These are phyloP conservation scores for Fonsecaea pugnacius DNA, from an alignment of 2,329 filamentous ascomycete species.

Conservation along the genomic window DNA sequence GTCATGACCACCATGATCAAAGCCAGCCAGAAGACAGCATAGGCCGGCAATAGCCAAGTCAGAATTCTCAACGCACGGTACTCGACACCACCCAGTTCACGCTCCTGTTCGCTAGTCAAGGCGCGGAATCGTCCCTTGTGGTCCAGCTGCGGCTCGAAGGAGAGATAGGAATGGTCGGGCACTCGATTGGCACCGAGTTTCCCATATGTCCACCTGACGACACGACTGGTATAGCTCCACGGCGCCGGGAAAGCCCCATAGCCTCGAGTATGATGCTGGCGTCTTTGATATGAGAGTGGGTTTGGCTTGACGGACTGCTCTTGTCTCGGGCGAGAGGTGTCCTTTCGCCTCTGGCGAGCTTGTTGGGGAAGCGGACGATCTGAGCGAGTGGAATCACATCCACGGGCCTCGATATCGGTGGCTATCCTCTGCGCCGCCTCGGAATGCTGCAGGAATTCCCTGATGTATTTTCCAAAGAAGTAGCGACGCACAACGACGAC, in stretches of 20 bases:
- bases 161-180: neutral
- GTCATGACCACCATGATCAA: neutral
- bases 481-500: neutral
- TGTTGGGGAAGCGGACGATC: neutral
- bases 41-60: neutral
- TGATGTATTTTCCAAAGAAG: neutral
- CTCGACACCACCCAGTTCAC: neutral
- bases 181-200: neutral
- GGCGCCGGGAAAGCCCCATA: neutral
- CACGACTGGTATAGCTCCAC: neutral
- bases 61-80: neutral
- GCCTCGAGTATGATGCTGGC: neutral
- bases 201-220: neutral
- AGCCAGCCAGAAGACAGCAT: neutral
- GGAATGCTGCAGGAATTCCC: neutral
- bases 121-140: neutral
- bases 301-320: neutral
- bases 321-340: neutral
- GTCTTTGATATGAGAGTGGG: neutral
- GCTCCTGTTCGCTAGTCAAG: neutral
- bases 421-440: neutral
- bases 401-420: neutral
- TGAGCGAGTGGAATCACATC: neutral
- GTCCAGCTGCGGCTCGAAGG: neutral
- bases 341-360: neutral